These are phyloP conservation scores for Cutaneotrichosporon mucoides DNA, from an alignment of 1,284 basidiomycete genomes.

Conservation along the genomic window DNA sequence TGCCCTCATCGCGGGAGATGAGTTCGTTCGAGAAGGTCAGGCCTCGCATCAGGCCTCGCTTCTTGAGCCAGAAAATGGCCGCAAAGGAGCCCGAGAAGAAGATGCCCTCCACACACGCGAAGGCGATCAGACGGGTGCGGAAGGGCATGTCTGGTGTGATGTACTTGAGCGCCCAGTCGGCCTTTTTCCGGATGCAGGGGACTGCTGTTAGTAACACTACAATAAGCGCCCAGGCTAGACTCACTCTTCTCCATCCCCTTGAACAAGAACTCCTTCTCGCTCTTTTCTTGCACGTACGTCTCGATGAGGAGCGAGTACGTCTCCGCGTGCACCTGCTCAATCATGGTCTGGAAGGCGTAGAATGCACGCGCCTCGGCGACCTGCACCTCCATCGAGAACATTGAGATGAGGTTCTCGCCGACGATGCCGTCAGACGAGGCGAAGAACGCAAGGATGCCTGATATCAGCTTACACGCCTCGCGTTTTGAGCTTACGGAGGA, in stretches of 20 bases:
- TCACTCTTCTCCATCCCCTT: conserved; percentile 55
- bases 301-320: conserved; percentile 58
- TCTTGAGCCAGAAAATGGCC: conserved; percentile 98
- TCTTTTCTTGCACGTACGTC: conserved; percentile 56
- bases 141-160: conserved; percentile 78
- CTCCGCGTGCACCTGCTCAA: conserved; percentile 62
- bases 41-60: conserved; percentile 96
- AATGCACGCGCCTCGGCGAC: conserved; percentile 91
- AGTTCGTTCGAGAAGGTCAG: conserved; percentile 94
- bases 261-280: conserved; percentile 55
- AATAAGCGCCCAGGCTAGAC: conserved; percentile 2
- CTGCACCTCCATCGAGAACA: conserved; percentile 93
- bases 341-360: conserved; percentile 98
- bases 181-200: conserved; percentile 75
- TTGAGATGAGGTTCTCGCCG: conserved; percentile 86
- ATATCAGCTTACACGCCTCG: conserved; percentile 7
- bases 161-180: conserved; percentile 91
- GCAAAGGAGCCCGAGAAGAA: conserved; percentile 94
- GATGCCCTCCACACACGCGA: conserved; percentile 94
- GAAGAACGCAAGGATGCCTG: conserved; percentile 80
- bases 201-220: conserved; percentile 21
- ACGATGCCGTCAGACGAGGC: conserved; percentile 95
- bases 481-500: conserved; percentile 65
- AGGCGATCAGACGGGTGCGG: conserved; percentile 83
- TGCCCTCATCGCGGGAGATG: conserved; percentile 92